phyloP scores from a whole-genome alignment of 345 rosid genomes.

The Arabidopsis arenosa region DNA sequence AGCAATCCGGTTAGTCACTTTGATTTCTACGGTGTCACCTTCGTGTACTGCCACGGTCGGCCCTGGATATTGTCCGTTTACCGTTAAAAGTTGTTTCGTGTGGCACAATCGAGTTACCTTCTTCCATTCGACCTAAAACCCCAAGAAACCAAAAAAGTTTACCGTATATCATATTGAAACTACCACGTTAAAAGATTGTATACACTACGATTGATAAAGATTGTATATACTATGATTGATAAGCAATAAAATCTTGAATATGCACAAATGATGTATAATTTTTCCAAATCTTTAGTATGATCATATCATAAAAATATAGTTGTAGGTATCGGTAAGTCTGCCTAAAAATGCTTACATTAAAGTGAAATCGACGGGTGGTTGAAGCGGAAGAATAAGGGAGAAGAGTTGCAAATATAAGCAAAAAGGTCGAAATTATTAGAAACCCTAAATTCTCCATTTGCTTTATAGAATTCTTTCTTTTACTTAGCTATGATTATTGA shows the following conservation, averaged over 20 bases:
- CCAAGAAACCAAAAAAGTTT: neutral
- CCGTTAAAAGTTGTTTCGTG: slow-evolving; percentile 62
- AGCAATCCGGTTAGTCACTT: slow-evolving; percentile 57
- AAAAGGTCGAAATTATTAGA: slow-evolving; percentile 27
- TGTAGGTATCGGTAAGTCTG: neutral
- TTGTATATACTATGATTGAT: neutral
- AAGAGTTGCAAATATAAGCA: slow-evolving; percentile 35
- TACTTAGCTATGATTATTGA: slow-evolving; percentile 25
- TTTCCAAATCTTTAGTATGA: neutral
- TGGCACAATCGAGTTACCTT: slow-evolving; percentile 62
- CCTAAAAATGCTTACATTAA: slow-evolving; percentile 45
- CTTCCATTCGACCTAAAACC: slow-evolving; percentile 55
- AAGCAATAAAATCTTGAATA: neutral
- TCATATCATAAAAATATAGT: neutral
- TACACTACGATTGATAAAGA: neutral
- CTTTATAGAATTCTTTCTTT: neutral
- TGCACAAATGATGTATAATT: neutral
- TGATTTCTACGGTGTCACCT: slow-evolving; percentile 67
- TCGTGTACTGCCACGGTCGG: slow-evolving; percentile 68
- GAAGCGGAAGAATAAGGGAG: slow-evolving; percentile 40
- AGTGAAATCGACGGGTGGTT: slow-evolving; percentile 52
- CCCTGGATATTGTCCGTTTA: slow-evolving; percentile 72
- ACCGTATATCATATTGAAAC: neutral
- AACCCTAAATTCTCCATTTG: slow-evolving; percentile 30
- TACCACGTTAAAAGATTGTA: neutral